A percentile compares a stretch with the other conserved stretches of the same genome.
These are phyloP conservation scores for Limnanthes douglasii DNA, from an alignment of 345 rosid genomes.

Conservation along the genomic window DNA sequence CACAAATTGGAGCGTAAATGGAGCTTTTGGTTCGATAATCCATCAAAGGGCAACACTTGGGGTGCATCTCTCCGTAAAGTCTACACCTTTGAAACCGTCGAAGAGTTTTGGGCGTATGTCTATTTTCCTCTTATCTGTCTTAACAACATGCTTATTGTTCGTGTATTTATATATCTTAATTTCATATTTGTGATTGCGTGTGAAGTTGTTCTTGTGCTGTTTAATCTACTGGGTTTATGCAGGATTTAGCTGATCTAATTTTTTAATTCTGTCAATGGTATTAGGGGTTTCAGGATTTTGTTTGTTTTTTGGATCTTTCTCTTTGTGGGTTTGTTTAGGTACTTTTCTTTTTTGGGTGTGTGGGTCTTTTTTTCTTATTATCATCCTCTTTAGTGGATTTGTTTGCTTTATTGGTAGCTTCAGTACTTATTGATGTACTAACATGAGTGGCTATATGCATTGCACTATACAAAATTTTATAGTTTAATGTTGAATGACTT, in stretches of 20 bases:
- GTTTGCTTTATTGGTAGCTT: neutral
- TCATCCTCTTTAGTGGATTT: neutral
- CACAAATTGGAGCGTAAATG: constrained; percentile 78
- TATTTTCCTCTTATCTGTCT: neutral
- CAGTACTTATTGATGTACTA: neutral
- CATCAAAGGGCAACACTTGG: constrained; percentile 87
- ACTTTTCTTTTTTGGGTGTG: neutral
- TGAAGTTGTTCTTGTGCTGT: neutral
- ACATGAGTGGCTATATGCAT: neutral
- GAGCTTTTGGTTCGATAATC: constrained; percentile 87
- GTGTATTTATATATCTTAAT: neutral
- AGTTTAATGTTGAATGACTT: constrained; percentile 1
- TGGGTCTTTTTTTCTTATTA: neutral
- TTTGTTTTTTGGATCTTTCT: neutral
- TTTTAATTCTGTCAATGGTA: no score
- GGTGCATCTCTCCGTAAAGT: constrained; percentile 64
- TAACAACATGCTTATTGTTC: neutral
- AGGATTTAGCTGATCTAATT: neutral
- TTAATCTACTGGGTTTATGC: constrained; percentile 4
- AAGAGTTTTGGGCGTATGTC: constrained; percentile 87
- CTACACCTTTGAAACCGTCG: constrained; percentile 80
- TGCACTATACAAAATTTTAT: neutral
- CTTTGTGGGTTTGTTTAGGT: neutral
- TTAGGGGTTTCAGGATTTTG: no score
- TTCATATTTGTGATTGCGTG: neutral